Base-by-base conservation (phyloP, 2,329 filamentous ascomycete species). In the Orbilia ellipsospora region DNA sequence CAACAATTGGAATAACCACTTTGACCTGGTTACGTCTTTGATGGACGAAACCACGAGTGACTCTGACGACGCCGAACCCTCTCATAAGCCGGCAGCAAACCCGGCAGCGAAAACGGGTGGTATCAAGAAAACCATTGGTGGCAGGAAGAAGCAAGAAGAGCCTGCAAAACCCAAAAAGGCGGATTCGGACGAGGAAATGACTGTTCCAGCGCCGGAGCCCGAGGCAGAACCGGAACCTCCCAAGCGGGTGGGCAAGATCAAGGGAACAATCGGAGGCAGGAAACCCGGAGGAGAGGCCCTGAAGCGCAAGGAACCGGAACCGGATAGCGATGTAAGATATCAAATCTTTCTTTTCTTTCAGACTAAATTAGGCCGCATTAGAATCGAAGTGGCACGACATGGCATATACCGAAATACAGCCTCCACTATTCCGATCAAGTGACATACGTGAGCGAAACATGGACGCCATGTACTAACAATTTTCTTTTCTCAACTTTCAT, bases 291-390 rank as follows among this genome's bases (percentile, higher is more conserved):
- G 26, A 16, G 72, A 75, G 31, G 50, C 64, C 44, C 52, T 45
- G 20, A 69, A 75, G 40, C 72, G 59, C 13, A 75, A 69, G n/a
- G 72, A 69, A 15, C 64, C 62, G 20, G 72, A 75, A 18, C 72
- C 72, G 20, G 72, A 75, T 40, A 75, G 64, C 51, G 72, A 75
- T 28, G 72, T 75, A 75, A 75, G 72, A 55, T 54, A 16, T n/a
- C 26, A 65, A 18, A 12, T 51, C 52, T 73, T 56, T 56, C 52
- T 51, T 64, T 57, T 36, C 42, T 52, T 45, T 48, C 28, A 20
- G 16, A 28, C 62, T 45, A 61, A 66, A 64, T 15, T 51, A 57
- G 51, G 57, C 57, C 15, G 28, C 42, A 50, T 63, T 6, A 36
- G 57, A 23, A 31, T 48, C 44, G 44, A 16, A 16, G 51, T 56